These are phyloP conservation scores for Alternaria atra DNA, from an alignment of 2,329 filamentous ascomycete genomes.

Conservation along the genomic window DNA sequence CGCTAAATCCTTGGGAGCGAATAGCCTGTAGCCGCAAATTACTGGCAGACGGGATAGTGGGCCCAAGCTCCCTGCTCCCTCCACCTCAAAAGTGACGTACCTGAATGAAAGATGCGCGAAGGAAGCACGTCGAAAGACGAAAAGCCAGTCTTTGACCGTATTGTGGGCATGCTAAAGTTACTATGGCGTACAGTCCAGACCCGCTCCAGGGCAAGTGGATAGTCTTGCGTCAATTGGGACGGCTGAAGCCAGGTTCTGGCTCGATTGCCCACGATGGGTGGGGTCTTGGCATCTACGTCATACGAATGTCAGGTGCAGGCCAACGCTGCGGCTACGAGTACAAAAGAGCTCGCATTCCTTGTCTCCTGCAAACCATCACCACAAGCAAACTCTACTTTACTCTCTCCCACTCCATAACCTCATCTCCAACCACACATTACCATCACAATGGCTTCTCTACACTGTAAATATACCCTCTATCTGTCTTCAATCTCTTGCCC, in stretches of 20 bases:
- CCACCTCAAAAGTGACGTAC: constrained; percentile 26
- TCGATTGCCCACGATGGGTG: constrained; percentile 19
- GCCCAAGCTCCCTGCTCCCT: constrained; percentile 17
- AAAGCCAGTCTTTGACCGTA: constrained; percentile 9
- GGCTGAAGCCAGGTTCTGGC: constrained; percentile 30
- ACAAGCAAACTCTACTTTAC: constrained; percentile 21
- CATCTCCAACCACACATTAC: constrained; percentile 29
- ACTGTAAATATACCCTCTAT: constrained; percentile 59
- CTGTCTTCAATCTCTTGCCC: background rate
- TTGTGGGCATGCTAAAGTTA: constrained; percentile 16
- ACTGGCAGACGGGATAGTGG: constrained; percentile 10
- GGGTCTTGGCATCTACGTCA: constrained; percentile 41
- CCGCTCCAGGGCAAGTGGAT: constrained; percentile 19
- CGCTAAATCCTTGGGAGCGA: constrained; percentile 14
- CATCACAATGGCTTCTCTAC: constrained; percentile 66
- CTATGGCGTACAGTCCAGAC: constrained; percentile 27
- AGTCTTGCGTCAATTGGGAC: constrained; percentile 26
- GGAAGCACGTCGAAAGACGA: constrained; percentile 10
- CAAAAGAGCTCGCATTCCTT: constrained; percentile 46
- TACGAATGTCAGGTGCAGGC: constrained; percentile 39
- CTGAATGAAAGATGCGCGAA: constrained; percentile 13
- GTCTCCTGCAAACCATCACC: constrained; percentile 27
- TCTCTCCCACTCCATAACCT: constrained; percentile 15
- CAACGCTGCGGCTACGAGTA: constrained; percentile 32
- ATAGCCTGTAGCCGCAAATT: constrained; percentile 15